phyloP scores from a whole-genome alignment of 768 basidiomycete genomes.

The Kwoniella sp. region DNA sequence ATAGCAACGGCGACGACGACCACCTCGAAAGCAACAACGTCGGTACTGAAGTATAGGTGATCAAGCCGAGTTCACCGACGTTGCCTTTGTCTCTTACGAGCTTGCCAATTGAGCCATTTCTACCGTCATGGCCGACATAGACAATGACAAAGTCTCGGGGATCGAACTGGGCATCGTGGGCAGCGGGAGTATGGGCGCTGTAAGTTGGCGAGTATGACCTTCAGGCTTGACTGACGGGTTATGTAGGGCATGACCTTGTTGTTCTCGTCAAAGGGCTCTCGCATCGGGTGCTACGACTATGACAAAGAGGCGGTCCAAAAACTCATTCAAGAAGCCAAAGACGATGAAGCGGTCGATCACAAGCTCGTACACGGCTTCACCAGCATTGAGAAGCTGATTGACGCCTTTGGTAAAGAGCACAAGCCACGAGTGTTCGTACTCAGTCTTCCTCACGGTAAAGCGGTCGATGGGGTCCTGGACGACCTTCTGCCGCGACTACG shows the following conservation, averaged over 20 bases:
- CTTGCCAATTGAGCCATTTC: too few species aligned
- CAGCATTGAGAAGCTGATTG: slow-evolving; percentile 27
- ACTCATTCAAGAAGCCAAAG: slow-evolving; percentile 24
- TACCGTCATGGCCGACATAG: slow-evolving; percentile 38
- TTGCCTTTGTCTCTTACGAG: too few species aligned
- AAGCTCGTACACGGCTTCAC: slow-evolving; percentile 30
- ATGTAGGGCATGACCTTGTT: slow-evolving; percentile 40
- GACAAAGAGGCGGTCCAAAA: slow-evolving; percentile 29
- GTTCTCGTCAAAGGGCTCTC: slow-evolving; percentile 26
- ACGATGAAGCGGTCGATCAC: slow-evolving; percentile 21
- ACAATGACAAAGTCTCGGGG: slow-evolving; percentile 27
- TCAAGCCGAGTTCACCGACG: too few species aligned
- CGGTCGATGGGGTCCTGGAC: slow-evolving; percentile 42
- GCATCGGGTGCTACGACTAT: slow-evolving; percentile 37
- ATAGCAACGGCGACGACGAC: too few species aligned
- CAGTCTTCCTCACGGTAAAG: slow-evolving; percentile 44
- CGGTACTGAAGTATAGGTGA: too few species aligned
- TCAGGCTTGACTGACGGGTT: neutral
- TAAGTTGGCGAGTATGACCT: slow-evolving; percentile 5
- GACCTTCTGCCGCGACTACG: slow-evolving; percentile 37
- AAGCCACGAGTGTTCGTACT: slow-evolving; percentile 44
- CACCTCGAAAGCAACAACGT: too few species aligned
- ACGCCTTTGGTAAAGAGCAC: slow-evolving; percentile 25
- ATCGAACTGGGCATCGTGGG: slow-evolving; percentile 43
- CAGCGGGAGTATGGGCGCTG: slow-evolving; percentile 37